Percentiles rank a stretch among this genome's conserved stretches.
Conservation (phyloP, 2,329 filamentous ascomycete genomes). For the Lecanicillium sp. region DNA sequence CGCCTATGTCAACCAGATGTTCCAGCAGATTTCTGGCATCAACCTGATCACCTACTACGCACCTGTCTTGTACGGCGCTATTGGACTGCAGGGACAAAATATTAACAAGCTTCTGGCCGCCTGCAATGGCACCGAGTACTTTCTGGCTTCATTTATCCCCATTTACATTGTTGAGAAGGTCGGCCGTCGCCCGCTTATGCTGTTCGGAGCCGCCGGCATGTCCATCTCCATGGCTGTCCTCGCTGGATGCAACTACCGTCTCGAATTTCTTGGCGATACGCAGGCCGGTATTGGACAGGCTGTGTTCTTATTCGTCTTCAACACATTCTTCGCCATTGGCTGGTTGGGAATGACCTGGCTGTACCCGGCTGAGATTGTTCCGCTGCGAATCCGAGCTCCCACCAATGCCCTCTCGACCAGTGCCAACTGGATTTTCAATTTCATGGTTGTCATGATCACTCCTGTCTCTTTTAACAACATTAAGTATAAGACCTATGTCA, state of each 20-base stretch:
- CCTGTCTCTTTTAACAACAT: constrained; percentile 6
- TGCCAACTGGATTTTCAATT: constrained; percentile 8
- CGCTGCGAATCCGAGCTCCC: constrained; percentile 31
- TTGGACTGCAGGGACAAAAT: constrained; percentile 7
- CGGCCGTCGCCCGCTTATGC: constrained; percentile 4
- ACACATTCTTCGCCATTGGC: constrained; percentile 56
- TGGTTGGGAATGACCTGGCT: constrained; percentile 54
- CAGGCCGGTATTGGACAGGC: constrained; percentile 8
- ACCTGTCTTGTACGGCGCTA: constrained; percentile 12
- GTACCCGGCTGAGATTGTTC: constrained; percentile 42
- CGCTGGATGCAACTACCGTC: constrained; percentile 6
- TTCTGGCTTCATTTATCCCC: constrained; percentile 7
- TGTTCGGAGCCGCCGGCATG: constrained; percentile 8
- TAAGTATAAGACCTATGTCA: constrained; percentile 5
- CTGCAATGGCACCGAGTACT: constrained; percentile 17
- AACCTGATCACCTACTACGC: constrained; percentile 22
- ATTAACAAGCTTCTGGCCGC: constrained; percentile 10
- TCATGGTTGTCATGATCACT: constrained; percentile 8
- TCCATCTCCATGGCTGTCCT: constrained; percentile 8
- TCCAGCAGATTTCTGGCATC: constrained; percentile 27
- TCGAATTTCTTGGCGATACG: constrained; percentile 1
- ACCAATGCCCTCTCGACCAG: constrained; percentile 42
- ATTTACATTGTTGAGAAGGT: constrained; percentile 7
- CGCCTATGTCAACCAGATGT: constrained; percentile 51
- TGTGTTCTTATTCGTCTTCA: constrained; percentile 55